phyloP scores from a whole-genome alignment of 352 stramenopile species.

The Pythium scleroteichum region DNA sequence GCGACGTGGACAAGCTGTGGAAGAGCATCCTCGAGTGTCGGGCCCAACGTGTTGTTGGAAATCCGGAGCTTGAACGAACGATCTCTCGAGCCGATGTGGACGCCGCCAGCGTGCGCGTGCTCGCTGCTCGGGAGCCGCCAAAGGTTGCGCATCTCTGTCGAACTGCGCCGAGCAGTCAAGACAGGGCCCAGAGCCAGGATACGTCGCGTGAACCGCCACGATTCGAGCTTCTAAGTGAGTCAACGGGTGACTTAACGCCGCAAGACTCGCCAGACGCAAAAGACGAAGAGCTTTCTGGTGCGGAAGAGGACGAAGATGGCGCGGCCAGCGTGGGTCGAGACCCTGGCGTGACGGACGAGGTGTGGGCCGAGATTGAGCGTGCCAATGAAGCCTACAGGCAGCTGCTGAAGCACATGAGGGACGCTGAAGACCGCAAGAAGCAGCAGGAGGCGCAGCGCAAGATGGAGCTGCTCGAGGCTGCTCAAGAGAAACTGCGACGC shows the following conservation, averaged over 20 bases:
- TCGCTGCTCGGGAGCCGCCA: conserved; percentile 45
- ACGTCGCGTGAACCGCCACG: conserved; percentile 5
- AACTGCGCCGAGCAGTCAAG: conserved; percentile 1
- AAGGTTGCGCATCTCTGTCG: conserved; percentile 33
- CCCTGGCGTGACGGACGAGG: conserved; percentile 56
- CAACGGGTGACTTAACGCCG: not conserved
- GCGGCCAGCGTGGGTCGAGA: conserved; percentile 33
- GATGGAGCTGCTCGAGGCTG: conserved; percentile 14
- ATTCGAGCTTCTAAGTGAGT: not conserved
- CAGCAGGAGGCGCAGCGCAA: conserved; percentile 33
- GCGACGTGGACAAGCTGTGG: conserved; percentile 70
- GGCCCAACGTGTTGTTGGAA: conserved; percentile 51
- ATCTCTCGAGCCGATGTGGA: conserved; percentile 50
- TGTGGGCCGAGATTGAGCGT: conserved; percentile 64
- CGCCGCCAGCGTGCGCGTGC: conserved; percentile 33
- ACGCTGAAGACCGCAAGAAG: conserved; percentile 35
- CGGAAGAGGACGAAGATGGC: conserved; percentile 19
- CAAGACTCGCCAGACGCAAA: not conserved
- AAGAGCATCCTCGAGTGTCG: conserved; percentile 62
- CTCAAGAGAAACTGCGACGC: conserved; percentile 61
- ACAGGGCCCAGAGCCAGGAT: conserved; percentile 8
- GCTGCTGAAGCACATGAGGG: conserved; percentile 33
- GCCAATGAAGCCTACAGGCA: conserved; percentile 59
- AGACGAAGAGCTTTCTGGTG: conserved; percentile 23
- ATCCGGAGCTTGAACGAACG: conserved; percentile 46